Base-by-base conservation (phyloP, 345 rosid species). In the Salix koriyanagi region DNA sequence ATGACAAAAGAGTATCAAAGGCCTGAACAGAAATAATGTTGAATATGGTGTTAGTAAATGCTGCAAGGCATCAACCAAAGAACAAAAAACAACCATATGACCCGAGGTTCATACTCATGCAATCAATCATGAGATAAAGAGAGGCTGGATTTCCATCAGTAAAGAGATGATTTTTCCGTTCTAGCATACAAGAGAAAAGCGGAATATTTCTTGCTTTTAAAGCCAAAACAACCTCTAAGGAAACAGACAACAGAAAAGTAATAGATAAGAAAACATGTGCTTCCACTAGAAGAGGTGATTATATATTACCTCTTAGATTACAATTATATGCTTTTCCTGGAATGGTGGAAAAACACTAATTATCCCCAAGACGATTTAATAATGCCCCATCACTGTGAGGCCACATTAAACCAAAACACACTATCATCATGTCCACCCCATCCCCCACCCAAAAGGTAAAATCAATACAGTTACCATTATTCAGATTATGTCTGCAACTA, bases 1-100 rank as follows among this genome's bases (percentile, higher is more conserved):
- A 94, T 67, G 89, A 85, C 78, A 89, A 79, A 48, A 96, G 91
- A 71, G 90, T 86, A 88, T 96, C 97, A 67, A 96, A 94, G 48
- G 92, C 98, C 99, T 96, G 81, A 80, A 30, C 12, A 79, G 36
- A 72, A 34, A 74, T 25, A 28, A 23, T 70, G 52, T 70, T 19
- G 23, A 72, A 58, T 66, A 72, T 34, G 8, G 19, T 65, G 42
- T 10, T 32, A 69, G 41, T 56, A 54, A 73, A 54, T 37, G 26
- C 60, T 23, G 37, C 32, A 60, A 67, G n/a, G 58, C 36, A 70
- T 64, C 50, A 52, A 52, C 12, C n/a, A 52, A 32, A 70, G 69
- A 12, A 65, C 26, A 60, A 72, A 41, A 71, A 56, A 44, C 30
- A 73, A 42, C 18, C 37, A 32, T 28, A 50, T n/a, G 25, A 67